Percentiles rank a stretch among this genome's conserved stretches.
These are phyloP conservation scores for Colletotrichum sp. DNA, from an alignment of 2,329 filamentous ascomycete genomes.

Conservation along the genomic window DNA sequence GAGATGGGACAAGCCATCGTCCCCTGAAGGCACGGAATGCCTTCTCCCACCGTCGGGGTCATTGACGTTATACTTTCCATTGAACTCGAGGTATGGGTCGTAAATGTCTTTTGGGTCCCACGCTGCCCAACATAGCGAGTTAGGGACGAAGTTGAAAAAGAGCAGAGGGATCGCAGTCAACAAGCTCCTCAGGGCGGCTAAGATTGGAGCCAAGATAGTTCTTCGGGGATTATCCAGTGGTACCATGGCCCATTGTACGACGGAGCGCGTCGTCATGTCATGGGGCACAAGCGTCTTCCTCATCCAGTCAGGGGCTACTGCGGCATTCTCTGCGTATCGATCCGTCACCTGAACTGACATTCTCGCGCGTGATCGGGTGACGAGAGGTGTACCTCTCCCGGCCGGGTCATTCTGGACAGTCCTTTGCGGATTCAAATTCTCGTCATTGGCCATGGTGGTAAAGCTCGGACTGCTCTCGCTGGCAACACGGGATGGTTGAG, in stretches of 20 bases:
- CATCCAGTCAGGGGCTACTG: background rate
- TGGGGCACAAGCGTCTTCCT: background rate
- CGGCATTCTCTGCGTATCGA: background rate
- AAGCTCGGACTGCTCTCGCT: background rate
- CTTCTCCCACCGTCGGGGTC: background rate
- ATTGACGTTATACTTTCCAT: background rate
- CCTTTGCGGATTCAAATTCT: background rate
- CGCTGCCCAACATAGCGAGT: background rate
- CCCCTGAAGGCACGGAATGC: rapidly evolving
- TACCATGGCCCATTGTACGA: background rate
- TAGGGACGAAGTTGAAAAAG: background rate
- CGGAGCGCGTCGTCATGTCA: background rate
- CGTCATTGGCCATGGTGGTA: background rate
- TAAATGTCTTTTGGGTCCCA: background rate
- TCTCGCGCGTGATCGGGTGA: background rate
- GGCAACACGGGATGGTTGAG: background rate
- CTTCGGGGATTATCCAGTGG: background rate
- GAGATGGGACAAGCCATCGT: background rate
- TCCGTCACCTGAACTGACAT: background rate
- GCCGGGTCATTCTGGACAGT: background rate
- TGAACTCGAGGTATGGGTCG: background rate
- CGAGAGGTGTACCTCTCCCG: background rate
- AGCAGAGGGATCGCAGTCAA: background rate
- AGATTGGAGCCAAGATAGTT: background rate
- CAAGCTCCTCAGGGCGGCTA: background rate